Percentiles rank a stretch among this genome's conserved stretches.
Conservation (phyloP, 139 green algal species). For the Micractinium sp. region DNA sequence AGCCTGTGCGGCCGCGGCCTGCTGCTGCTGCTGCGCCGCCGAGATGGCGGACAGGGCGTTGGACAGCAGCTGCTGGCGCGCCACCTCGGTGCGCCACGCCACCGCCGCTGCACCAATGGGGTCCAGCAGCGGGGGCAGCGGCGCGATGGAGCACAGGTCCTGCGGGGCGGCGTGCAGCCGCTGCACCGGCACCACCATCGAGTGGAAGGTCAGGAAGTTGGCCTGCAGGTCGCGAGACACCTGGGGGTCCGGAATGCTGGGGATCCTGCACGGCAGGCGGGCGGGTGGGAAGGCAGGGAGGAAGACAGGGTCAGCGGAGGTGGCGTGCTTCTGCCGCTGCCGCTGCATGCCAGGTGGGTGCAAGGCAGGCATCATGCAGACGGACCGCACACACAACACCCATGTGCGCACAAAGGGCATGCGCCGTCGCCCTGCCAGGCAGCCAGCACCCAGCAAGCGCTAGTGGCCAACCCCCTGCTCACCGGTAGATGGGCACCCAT, state of each 20-base stretch:
- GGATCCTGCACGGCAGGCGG: conserved; percentile 5
- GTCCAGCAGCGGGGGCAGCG: conserved; percentile 29
- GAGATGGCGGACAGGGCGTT: conserved; percentile 13
- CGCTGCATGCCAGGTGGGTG: neutral
- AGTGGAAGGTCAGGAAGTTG: conserved; percentile 50
- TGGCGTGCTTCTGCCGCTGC: neutral
- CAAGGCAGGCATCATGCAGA: too few relatives aligned
- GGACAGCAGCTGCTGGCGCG: conserved; percentile 29
- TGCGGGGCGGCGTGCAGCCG: neutral
- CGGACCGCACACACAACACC: too few relatives aligned
- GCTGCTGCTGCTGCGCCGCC: conserved; percentile 5
- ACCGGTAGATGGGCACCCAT: conserved; percentile 52
- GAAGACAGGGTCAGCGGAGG: neutral
- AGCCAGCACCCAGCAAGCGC: neutral
- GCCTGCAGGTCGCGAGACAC: conserved; percentile 33
- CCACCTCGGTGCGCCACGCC: conserved; percentile 30
- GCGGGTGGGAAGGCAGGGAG: neutral
- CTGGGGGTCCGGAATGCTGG: conserved; percentile 2
- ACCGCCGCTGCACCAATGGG: conserved; percentile 22
- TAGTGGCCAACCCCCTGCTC: neutral
- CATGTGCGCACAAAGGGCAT: too few relatives aligned
- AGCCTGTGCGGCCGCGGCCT: neutral
- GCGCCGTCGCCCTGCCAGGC: too few relatives aligned
- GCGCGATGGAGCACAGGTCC: conserved; percentile 22
- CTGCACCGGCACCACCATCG: conserved; percentile 21